Evolutionary conservation across 139 green algal species (phyloP).

Genomic region (Tetradesmus obliquus): DNA sequence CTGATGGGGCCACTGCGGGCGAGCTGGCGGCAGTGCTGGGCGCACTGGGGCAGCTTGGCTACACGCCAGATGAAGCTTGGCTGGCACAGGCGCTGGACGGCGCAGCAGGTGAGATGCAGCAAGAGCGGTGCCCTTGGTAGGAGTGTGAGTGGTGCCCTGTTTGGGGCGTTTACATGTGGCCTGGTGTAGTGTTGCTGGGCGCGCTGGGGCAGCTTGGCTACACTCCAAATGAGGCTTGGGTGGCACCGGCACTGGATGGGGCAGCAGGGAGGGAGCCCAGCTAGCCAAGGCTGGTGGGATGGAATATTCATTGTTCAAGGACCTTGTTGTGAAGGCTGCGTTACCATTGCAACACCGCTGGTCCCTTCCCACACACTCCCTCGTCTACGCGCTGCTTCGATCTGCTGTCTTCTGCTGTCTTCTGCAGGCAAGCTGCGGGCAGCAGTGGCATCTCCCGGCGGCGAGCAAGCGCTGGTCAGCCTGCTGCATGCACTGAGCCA

Average conservation of each 20-base stretch:
- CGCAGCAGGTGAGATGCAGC: not conserved
- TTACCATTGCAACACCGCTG: no score
- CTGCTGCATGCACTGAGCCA: conserved; percentile 10
- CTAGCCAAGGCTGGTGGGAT: no score
- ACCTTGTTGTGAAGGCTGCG: not conserved
- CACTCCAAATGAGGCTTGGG: not conserved
- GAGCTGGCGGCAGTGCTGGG: conserved; percentile 10
- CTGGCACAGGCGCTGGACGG: conserved; percentile 9
- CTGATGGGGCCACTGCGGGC: not conserved
- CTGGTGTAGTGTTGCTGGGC: not conserved
- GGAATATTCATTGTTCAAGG: no score
- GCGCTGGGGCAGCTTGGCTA: not conserved
- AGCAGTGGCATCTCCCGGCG: conserved; percentile 1
- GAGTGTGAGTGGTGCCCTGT: not conserved
- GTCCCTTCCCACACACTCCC: not conserved
- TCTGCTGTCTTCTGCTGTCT: not conserved
- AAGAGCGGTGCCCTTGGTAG: not conserved
- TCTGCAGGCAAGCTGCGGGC: not conserved
- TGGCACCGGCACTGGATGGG: not conserved
- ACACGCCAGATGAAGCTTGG: conserved; percentile 8
- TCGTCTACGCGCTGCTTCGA: not conserved
- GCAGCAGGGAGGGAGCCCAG: not conserved
- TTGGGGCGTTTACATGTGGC: not conserved
- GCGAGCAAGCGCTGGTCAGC: conserved; percentile 1
- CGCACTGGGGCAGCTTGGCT: not conserved